Evolutionary conservation across 352 stramenopile genomes (phyloP).

Genomic region (Thalassiosira exigua): DNA sequence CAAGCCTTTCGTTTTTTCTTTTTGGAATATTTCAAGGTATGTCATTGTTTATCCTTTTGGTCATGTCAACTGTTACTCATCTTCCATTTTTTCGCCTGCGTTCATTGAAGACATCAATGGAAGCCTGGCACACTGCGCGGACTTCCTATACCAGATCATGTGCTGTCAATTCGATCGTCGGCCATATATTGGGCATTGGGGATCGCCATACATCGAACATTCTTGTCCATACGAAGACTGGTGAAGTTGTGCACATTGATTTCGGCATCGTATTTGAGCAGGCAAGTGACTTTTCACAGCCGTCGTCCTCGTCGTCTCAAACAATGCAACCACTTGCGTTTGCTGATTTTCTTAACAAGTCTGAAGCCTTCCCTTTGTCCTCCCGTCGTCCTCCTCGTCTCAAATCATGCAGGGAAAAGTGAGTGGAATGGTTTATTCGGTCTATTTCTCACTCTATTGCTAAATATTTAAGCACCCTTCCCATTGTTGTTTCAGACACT

Average conservation of each 20-base stretch:
- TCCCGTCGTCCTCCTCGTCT: too few relatives aligned
- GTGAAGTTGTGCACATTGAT: constrained; percentile 99
- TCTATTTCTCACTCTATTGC: too few relatives aligned
- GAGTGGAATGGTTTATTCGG: too few relatives aligned
- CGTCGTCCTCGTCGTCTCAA: too few relatives aligned
- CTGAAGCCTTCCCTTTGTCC: too few relatives aligned
- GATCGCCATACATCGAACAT: constrained; percentile 99
- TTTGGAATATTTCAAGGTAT: too few relatives aligned
- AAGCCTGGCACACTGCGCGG: constrained; percentile 93
- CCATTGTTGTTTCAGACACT: constrained; percentile 27
- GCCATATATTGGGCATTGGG: constrained; percentile 91
- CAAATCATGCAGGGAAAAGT: too few relatives aligned
- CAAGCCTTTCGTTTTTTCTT: too few relatives aligned
- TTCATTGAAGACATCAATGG: constrained; percentile 91
- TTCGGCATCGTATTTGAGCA: constrained; percentile 99
- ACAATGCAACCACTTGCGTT: too few relatives aligned
- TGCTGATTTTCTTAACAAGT: too few relatives aligned
- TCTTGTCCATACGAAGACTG: constrained; percentile 95
- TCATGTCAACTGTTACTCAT: not conserved
- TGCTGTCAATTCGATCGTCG: constrained; percentile 95
- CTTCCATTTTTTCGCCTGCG: constrained; percentile 94
- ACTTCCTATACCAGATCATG: constrained; percentile 94
- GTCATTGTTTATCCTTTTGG: constrained; percentile 84
- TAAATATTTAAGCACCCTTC: not conserved
- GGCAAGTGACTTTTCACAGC: too few relatives aligned